Conservation (phyloP, 352 stramenopile genomes). For the Phytophthora hibernalis region DNA sequence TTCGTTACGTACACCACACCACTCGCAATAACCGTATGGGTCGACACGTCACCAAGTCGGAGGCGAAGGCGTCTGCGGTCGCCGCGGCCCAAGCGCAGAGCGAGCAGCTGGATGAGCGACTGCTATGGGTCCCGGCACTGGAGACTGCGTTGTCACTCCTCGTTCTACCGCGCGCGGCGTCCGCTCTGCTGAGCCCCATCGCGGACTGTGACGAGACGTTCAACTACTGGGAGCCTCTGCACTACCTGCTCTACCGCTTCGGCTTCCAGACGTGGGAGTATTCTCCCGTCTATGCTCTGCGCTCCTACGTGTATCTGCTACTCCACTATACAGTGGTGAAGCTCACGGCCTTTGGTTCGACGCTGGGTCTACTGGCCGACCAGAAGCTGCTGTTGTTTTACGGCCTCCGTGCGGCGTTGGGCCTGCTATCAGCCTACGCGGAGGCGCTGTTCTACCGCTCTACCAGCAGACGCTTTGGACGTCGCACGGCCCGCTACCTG, state of each 20-base stretch:
- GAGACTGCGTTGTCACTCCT: constrained; percentile 74
- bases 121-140: constrained; percentile 62
- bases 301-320: constrained; percentile 95
- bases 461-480: constrained; percentile 66
- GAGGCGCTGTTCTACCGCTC: constrained; percentile 91
- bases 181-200: constrained; percentile 83
- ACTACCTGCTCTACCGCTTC: constrained; percentile 95
- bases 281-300: constrained; percentile 93
- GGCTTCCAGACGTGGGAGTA: constrained; percentile 94
- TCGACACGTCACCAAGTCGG: constrained; percentile 33
- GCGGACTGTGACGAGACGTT: constrained; percentile 99
- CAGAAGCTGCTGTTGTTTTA: constrained; percentile 93
- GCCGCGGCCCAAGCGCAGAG: constrained; percentile 12
- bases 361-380: constrained; percentile 40
- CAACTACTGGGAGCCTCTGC: constrained; percentile 99
- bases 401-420: constrained; percentile 84
- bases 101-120: constrained; percentile 40
- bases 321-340: constrained; percentile 64
- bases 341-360: constrained; percentile 46
- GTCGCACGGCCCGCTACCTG: constrained; percentile 65
- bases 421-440: constrained; percentile 73
- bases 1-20: too few species aligned
- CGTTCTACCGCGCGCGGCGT: constrained; percentile 60
- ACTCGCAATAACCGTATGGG: background rate
- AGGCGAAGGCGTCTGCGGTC: constrained; percentile 17